These are phyloP conservation scores for Oryza meridionalis DNA, from an alignment of 176 grass and related monocot species.

Conservation along the genomic window DNA sequence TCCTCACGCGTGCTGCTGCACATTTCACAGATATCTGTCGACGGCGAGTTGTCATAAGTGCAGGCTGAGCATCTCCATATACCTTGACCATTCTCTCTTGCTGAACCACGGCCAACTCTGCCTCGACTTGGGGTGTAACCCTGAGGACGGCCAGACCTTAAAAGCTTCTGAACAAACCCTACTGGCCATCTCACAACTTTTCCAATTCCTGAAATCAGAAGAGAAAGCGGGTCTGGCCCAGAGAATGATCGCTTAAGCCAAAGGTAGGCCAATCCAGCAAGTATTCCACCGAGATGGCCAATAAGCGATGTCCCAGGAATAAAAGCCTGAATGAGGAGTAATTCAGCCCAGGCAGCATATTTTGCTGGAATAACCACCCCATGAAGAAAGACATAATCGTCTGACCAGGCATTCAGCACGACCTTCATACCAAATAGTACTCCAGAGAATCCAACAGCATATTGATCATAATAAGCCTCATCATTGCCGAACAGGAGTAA, in stretches of 20 bases:
- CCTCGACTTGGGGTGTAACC: conserved; percentile 43
- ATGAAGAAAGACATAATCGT: conserved; percentile 60
- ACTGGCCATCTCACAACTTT: conserved; percentile 77
- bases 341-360: conserved; percentile 86
- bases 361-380: conserved; percentile 80
- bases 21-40: conserved; percentile 80
- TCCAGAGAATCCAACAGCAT: conserved; percentile 82
- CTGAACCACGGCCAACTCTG: conserved; percentile 45
- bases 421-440: conserved; percentile 94
- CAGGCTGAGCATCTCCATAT: conserved; percentile 81
- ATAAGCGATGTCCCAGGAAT: conserved; percentile 80
- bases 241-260: conserved; percentile 55
- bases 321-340: conserved; percentile 89
- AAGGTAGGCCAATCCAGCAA: conserved; percentile 82
- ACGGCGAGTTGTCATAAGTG: conserved; percentile 76
- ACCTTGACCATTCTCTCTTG: conserved; percentile 21
- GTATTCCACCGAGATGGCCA: conserved; percentile 82
- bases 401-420: conserved; percentile 70
- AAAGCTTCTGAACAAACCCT: conserved; percentile 51
- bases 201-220: conserved; percentile 51
- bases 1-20: conserved; percentile 59
- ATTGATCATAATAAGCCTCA: conserved; percentile 63
- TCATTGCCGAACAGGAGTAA: conserved; percentile 58
- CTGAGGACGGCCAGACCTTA: conserved; percentile 13
- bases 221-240: conserved; percentile 49